Conservation (phyloP, 1,284 basidiomycete genomes). For the Sporisorium graminicola region DNA sequence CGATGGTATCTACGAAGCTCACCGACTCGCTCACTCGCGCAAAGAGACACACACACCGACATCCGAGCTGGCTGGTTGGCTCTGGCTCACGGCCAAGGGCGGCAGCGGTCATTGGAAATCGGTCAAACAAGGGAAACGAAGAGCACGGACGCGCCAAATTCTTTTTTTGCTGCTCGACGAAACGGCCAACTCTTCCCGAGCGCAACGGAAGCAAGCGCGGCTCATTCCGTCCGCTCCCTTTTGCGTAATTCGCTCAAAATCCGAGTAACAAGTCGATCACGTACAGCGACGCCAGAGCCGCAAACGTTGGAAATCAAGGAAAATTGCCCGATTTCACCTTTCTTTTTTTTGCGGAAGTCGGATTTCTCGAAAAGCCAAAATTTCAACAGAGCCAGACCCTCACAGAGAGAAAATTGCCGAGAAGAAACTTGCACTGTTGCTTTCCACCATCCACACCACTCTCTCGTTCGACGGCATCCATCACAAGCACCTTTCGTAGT, state of each 20-base stretch:
- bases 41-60: constrained; percentile 4
- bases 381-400: constrained; percentile 8
- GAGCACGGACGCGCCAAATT: constrained; percentile 12
- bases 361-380: constrained; percentile 4
- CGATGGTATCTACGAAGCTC: constrained; percentile 10
- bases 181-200: constrained; percentile 8
- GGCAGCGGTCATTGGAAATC: not conserved
- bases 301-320: not conserved
- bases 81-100: not conserved
- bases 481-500: not conserved
- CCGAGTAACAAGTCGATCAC: constrained; percentile 27
- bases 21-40: not conserved
- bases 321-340: constrained; percentile 16
- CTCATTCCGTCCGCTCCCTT: constrained; percentile 39
- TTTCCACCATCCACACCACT: not conserved
- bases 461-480: not conserved
- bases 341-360: constrained; percentile 10
- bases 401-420: not conserved
- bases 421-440: constrained; percentile 21
- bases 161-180: not conserved
- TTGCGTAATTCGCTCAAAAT: constrained; percentile 4
- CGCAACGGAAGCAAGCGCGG: constrained; percentile 17
- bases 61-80: constrained; percentile 3
- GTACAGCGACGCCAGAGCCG: not conserved
- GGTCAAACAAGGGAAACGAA: not conserved